Percentiles rank a stretch among this genome's conserved stretches.
Evolutionary conservation across 768 basidiomycete genomes (phyloP).

Genomic region (Lentinula sp.): DNA sequence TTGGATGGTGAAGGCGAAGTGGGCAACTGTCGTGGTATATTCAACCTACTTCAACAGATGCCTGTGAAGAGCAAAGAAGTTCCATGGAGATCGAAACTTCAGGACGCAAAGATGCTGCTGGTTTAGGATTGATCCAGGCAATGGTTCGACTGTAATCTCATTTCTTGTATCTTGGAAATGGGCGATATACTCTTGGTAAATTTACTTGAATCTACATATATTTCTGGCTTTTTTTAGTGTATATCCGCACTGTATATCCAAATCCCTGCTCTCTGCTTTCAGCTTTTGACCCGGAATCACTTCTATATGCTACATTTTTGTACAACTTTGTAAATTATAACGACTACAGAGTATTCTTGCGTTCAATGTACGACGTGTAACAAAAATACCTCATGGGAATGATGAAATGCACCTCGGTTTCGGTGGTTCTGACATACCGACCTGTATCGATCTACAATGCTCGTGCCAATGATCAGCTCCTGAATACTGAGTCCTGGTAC

Average conservation of each 20-base stretch:
- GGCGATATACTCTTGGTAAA: background rate
- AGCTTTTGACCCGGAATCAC: background rate
- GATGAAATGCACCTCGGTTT: background rate
- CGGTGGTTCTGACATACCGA: background rate
- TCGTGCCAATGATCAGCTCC: background rate
- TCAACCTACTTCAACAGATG: conserved; percentile 35
- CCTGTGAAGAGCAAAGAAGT: conserved; percentile 24
- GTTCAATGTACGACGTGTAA: no score
- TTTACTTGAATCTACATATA: background rate
- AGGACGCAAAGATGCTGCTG: conserved; percentile 46
- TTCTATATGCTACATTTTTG: background rate
- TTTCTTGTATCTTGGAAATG: background rate
- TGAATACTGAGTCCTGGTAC: no score
- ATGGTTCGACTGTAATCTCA: background rate
- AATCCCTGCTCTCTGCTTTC: background rate
- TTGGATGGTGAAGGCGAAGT: conserved; percentile 48
- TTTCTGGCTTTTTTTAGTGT: background rate
- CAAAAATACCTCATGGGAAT: no score
- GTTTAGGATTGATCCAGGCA: conserved; percentile 29
- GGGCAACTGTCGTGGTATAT: conserved; percentile 61
- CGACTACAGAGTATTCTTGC: no score
- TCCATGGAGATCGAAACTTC: conserved; percentile 57
- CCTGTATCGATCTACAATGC: background rate
- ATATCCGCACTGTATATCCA: background rate
- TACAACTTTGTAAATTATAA: background rate